Evolutionary conservation across 2,329 filamentous ascomycete species (phyloP).

Genomic region (Phoma sp.): DNA sequence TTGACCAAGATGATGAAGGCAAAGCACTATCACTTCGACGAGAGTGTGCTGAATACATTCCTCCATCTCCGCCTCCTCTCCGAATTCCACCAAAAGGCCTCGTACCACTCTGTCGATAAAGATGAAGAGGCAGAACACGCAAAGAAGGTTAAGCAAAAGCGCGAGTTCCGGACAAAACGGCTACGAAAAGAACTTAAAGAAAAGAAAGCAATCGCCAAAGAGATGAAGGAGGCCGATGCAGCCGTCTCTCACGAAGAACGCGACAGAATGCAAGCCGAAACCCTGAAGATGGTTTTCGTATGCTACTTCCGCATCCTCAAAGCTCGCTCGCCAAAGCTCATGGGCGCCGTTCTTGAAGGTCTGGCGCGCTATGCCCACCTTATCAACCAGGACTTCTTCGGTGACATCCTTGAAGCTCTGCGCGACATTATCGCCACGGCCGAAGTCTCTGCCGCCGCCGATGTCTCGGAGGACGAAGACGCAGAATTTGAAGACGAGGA

Average conservation of each 20-base stretch:
- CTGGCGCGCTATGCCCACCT: constrained; percentile 92
- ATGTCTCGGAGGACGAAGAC: constrained; percentile 53
- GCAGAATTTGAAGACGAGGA: constrained; percentile 57
- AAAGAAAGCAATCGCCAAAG: constrained; percentile 85
- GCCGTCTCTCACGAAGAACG: constrained; percentile 89
- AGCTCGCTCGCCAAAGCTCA: constrained; percentile 77
- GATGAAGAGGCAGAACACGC: constrained; percentile 54
- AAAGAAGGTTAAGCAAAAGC: constrained; percentile 75
- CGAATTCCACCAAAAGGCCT: constrained; percentile 86
- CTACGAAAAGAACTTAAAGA: constrained; percentile 84
- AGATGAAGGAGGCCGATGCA: constrained; percentile 91
- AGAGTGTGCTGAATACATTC: constrained; percentile 88
- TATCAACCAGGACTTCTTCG: constrained; percentile 99
- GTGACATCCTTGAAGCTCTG: constrained; percentile 89
- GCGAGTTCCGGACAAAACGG: constrained; percentile 87
- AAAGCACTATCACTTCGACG: constrained; percentile 80
- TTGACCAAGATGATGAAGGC: constrained; percentile 95
- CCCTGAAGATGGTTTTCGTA: constrained; percentile 92
- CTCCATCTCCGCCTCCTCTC: constrained; percentile 85
- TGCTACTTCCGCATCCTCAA: constrained; percentile 96
- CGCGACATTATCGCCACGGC: constrained; percentile 89
- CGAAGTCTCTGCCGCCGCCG: constrained; percentile 55
- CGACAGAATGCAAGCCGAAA: constrained; percentile 93
- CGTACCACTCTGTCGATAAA: constrained; percentile 75
- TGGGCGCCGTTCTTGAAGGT: constrained; percentile 96